These are phyloP conservation scores for Pachysolen tannophilus DNA, from an alignment of 805 yeast species.

Conservation along the genomic window DNA sequence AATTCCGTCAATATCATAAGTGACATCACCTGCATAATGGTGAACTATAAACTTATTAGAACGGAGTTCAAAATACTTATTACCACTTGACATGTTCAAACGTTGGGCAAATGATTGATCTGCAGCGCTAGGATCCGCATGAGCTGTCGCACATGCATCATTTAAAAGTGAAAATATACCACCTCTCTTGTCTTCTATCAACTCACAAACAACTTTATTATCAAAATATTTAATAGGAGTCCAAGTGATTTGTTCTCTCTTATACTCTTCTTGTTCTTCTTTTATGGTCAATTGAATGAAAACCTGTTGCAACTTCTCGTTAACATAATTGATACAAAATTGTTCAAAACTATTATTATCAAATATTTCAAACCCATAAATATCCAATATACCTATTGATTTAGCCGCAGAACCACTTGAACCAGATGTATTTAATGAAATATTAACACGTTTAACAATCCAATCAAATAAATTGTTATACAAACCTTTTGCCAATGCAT, in stretches of 20 bases:
- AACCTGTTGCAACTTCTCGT: slow-evolving; percentile 93
- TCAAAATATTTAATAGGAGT: slow-evolving; percentile 95
- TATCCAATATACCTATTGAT: slow-evolving; percentile 90
- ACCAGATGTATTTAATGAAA: slow-evolving; percentile 41
- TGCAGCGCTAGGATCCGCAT: slow-evolving; percentile 94
- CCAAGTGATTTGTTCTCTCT: slow-evolving; percentile 93
- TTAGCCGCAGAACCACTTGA: slow-evolving; percentile 22
- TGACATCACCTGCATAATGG: slow-evolving; percentile 98
- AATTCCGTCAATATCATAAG: slow-evolving; percentile 81
- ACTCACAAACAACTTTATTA: slow-evolving; percentile 92
- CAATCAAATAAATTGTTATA: slow-evolving; percentile 92
- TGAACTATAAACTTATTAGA: slow-evolving; percentile 81
- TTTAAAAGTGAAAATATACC: slow-evolving; percentile 94
- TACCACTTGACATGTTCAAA: slow-evolving; percentile 71
- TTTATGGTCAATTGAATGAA: slow-evolving; percentile 92
- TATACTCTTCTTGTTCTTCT: slow-evolving; percentile 97
- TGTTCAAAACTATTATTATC: slow-evolving; percentile 95
- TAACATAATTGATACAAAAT: slow-evolving; percentile 90
- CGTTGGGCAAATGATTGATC: slow-evolving; percentile 95
- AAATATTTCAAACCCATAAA: slow-evolving; percentile 93
- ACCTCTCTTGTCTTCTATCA: slow-evolving; percentile 89
- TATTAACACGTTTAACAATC: slow-evolving; percentile 89
- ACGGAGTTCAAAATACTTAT: slow-evolving; percentile 85
- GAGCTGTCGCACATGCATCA: slow-evolving; percentile 97
- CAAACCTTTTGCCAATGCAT: slow-evolving; percentile 90